Conservation (phyloP, 257 asterid genomes). For the Perilla frutescens region DNA sequence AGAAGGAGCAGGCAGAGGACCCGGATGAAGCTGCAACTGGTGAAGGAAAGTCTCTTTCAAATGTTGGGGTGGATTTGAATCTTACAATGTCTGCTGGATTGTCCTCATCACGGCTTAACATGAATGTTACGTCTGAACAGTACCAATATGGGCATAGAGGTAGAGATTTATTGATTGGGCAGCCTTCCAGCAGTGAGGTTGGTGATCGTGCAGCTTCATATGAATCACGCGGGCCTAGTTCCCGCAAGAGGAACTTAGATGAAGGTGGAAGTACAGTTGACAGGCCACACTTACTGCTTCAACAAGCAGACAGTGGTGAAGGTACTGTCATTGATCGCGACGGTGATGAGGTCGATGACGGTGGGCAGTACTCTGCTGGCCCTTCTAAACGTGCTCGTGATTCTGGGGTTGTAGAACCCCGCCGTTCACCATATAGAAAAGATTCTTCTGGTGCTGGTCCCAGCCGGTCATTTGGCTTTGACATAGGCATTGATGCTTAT, state of each 20-base stretch:
- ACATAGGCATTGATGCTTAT: constrained; percentile 58
- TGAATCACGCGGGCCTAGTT: constrained; percentile 96
- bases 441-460: constrained; percentile 91
- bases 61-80: constrained; percentile 83
- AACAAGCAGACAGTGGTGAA: constrained; percentile 92
- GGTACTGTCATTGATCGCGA: constrained; percentile 99
- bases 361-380: constrained; percentile 77
- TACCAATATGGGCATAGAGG: constrained; percentile 60
- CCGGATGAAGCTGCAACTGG: constrained; percentile 88
- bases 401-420: constrained; percentile 50
- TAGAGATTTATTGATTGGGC: constrained; percentile 66
- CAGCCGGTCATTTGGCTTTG: constrained; percentile 74
- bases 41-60: constrained; percentile 84
- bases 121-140: constrained; percentile 57
- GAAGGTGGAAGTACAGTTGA: constrained; percentile 99
- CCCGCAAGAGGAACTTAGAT: constrained; percentile 88
- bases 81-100: constrained; percentile 84
- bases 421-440: constrained; percentile 52
- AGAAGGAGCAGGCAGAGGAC: constrained; percentile 80
- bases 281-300: constrained; percentile 68
- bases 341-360: constrained; percentile 95
- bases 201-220: constrained; percentile 97
- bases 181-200: constrained; percentile 94
- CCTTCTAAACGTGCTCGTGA: constrained; percentile 91
- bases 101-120: constrained; percentile 66